Percentiles rank a stretch among this genome's conserved stretches.
phyloP scores from a whole-genome alignment of 805 yeast species.

The Wickerhamiella kurtzmanii region DNA sequence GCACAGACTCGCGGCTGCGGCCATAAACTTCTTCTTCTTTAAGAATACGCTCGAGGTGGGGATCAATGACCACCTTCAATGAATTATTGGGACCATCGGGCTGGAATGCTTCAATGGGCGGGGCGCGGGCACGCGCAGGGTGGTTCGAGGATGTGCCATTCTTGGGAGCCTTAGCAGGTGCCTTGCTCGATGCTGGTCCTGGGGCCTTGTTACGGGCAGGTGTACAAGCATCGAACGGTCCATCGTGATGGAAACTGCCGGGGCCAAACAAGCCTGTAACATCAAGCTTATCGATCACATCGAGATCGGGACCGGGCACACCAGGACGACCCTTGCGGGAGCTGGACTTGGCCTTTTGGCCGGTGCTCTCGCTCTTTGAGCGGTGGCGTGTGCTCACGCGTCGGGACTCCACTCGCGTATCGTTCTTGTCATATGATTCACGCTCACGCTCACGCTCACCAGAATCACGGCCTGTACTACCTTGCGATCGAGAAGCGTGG shows the following conservation, averaged over 20 bases:
- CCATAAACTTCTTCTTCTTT: conserved; percentile 71
- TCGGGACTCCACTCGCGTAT: background rate
- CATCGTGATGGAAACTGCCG: conserved; percentile 94
- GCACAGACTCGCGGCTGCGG: conserved; percentile 23
- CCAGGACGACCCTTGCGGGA: background rate
- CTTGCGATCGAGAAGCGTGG: background rate
- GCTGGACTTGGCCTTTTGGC: conserved; percentile 1
- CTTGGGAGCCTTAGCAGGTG: conserved; percentile 93
- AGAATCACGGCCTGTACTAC: conserved; percentile 2
- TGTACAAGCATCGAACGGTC: conserved; percentile 97
- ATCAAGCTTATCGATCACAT: conserved; percentile 87
- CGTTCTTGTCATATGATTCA: background rate
- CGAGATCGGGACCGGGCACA: conserved; percentile 35
- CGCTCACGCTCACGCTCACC: conserved; percentile 1
- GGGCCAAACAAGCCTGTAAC: conserved; percentile 91
- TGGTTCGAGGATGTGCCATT: conserved; percentile 16
- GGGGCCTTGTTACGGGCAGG: conserved; percentile 67
- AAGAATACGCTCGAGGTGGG: conserved; percentile 25
- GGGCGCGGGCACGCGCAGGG: conserved; percentile 33
- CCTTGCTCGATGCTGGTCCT: conserved; percentile 82
- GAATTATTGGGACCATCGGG: conserved; percentile 88
- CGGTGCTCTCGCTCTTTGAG: conserved; percentile 14
- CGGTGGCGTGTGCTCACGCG: conserved; percentile 10
- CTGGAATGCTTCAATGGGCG: conserved; percentile 94
- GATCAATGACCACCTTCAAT: conserved; percentile 49